These are phyloP conservation scores for Suhomyces kilbournensis DNA, from an alignment of 805 yeast genomes.

Conservation along the genomic window DNA sequence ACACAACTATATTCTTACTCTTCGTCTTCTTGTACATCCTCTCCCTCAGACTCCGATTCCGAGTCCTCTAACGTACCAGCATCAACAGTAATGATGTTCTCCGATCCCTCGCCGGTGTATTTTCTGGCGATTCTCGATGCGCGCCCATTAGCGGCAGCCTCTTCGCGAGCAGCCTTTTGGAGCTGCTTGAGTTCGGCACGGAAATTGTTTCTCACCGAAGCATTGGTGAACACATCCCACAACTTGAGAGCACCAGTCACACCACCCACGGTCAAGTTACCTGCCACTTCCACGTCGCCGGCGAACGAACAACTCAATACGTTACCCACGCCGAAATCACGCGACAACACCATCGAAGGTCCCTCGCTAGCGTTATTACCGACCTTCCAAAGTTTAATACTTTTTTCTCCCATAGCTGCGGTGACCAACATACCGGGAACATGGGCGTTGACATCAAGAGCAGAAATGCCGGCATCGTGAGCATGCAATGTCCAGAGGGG, in stretches of 20 bases:
- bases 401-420: constrained; percentile 88
- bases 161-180: constrained; percentile 56
- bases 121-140: constrained; percentile 77
- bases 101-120: constrained; percentile 49
- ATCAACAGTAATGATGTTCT: constrained; percentile 60
- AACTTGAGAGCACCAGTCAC: constrained; percentile 77
- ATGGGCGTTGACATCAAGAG: constrained; percentile 65
- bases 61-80: constrained; percentile 50
- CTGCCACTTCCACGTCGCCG: constrained; percentile 81
- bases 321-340: constrained; percentile 94
- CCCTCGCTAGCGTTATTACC: constrained; percentile 37
- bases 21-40: constrained; percentile 33
- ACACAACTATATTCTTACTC: constrained; percentile 5
- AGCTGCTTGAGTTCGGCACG: constrained; percentile 52
- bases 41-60: constrained; percentile 56
- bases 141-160: constrained; percentile 52
- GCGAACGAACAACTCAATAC: constrained; percentile 82
- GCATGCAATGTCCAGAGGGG: constrained; percentile 97
- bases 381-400: constrained; percentile 84
- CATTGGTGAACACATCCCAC: constrained; percentile 89
- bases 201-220: constrained; percentile 70
- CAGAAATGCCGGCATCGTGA: constrained; percentile 90
- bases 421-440: constrained; percentile 77
- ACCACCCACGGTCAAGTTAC: constrained; percentile 85
- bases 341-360: constrained; percentile 85